Evolutionary conservation across 176 grass and related monocot species (phyloP), one percentile per base, ranked within the genome.

Genomic region (Themeda triandra): DNA sequence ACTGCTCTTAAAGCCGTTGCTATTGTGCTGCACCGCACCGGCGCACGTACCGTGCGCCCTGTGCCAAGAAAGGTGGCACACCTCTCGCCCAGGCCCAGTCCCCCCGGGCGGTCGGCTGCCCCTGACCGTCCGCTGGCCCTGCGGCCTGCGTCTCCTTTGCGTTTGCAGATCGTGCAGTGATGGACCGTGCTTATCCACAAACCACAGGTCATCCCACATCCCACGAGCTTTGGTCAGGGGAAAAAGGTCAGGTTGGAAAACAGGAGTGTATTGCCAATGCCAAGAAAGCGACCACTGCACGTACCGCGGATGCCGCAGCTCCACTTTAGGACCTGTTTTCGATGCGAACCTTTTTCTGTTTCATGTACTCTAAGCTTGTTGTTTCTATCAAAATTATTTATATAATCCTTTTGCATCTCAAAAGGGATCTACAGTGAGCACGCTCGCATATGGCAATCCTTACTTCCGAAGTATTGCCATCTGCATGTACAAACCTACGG

Each of bases 101-200:
- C n/a, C n/a, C n/a, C n/a, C n/a, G n/a, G n/a, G n/a, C n/a, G n/a
- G n/a, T n/a, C 14, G 46, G 23, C 23, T 15, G 13, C 40, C 39
- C 39, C 40, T 42, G 21, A 18, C 31, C 48, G 29, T 29, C 56
- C 63, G n/a, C 44, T 63, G 4, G 75, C 9, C 17, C 42, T 19
- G 4, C 8, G 25, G 25, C 24, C 28, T 12, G 19, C 28, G 25
- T 29, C 39, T 74, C 29, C 53, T 75, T 13, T 75, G 71, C 21
- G 25, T 39, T 39, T 39, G 36, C 31, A 7, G 21, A 13, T 48
- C 54, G 19, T 83, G 18, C 49, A 23, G 53, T 35, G 25, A 30
- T 28, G 77, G 78, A 10, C 27, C 10, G 71, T 54, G 73, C 73
- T 75, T 65, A 66, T 75, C 81, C 81, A 48, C 29, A 49, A 28